A percentile compares a stretch with the other conserved stretches of the same genome.
Evolutionary conservation across 228 moss, liverwort and hornwort genomes (phyloP).

Genomic region (Sphagnum magellanicum): DNA sequence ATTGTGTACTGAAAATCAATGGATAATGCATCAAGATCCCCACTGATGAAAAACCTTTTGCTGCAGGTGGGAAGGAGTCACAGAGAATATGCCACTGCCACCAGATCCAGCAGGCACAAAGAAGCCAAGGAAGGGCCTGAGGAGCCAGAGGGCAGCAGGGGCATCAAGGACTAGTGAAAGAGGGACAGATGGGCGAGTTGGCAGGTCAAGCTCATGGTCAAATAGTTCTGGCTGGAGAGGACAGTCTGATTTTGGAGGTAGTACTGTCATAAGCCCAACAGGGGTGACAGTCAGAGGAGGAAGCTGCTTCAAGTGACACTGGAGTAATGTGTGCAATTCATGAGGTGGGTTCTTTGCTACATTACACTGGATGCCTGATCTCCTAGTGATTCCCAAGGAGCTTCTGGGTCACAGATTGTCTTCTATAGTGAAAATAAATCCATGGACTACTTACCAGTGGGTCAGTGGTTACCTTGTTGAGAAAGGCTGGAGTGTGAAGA

Average conservation of each 20-base stretch:
- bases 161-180: conserved; percentile 28
- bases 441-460: too few relatives aligned
- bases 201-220: conserved; percentile 50
- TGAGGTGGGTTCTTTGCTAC: too few relatives aligned
- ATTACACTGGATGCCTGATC: too few relatives aligned
- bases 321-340: conserved; percentile 95
- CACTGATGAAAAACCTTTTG: not conserved
- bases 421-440: too few relatives aligned
- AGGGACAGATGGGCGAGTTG: conserved; percentile 27
- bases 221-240: conserved; percentile 39
- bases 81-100: conserved; percentile 34
- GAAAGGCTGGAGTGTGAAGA: too few relatives aligned
- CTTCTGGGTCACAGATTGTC: too few relatives aligned
- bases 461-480: too few relatives aligned
- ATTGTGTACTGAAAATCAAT: not conserved
- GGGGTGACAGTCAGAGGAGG: conserved; percentile 29
- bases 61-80: conserved; percentile 76
- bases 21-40: not conserved
- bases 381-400: too few relatives aligned
- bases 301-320: conserved; percentile 74
- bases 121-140: conserved; percentile 35
- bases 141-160: conserved; percentile 36
- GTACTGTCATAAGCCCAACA: conserved; percentile 38
- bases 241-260: conserved; percentile 33
- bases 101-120: conserved; percentile 34